A percentile compares a stretch with the other conserved stretches of the same genome.
phyloP scores from a whole-genome alignment of 331 rosid genomes.

The Stylosanthes scabra region DNA sequence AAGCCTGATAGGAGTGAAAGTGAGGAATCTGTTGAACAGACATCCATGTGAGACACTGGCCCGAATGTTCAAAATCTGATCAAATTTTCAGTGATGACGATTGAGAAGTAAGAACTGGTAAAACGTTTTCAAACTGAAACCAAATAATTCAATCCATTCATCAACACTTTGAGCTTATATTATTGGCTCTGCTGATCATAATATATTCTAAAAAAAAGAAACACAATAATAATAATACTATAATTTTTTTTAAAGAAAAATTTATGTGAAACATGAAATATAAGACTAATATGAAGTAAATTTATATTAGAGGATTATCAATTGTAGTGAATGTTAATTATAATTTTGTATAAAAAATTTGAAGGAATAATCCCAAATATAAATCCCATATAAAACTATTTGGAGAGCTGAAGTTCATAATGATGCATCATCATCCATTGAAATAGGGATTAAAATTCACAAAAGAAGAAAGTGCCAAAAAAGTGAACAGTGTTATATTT shows the following conservation, averaged over 20 bases:
- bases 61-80: neutral
- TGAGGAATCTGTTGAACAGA: neutral
- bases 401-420: too few species aligned
- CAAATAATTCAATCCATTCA: neutral
- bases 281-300: too few species aligned
- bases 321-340: too few species aligned
- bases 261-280: too few species aligned
- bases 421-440: too few species aligned
- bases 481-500: slow-evolving; percentile 12
- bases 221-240: neutral
- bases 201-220: neutral
- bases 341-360: too few species aligned
- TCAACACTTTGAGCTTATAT: slow-evolving; percentile 12
- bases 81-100: neutral
- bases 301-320: too few species aligned
- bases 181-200: neutral
- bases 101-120: neutral
- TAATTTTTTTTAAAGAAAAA: too few species aligned
- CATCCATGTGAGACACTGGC: neutral
- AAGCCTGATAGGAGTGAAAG: neutral
- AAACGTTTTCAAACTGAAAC: slow-evolving; percentile 31
- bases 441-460: neutral
- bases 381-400: too few species aligned
- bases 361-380: too few species aligned
- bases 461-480: slow-evolving; percentile 35